Base-by-base conservation (phyloP, 2,329 filamentous ascomycete genomes). In the Metarhizium brunneum region DNA sequence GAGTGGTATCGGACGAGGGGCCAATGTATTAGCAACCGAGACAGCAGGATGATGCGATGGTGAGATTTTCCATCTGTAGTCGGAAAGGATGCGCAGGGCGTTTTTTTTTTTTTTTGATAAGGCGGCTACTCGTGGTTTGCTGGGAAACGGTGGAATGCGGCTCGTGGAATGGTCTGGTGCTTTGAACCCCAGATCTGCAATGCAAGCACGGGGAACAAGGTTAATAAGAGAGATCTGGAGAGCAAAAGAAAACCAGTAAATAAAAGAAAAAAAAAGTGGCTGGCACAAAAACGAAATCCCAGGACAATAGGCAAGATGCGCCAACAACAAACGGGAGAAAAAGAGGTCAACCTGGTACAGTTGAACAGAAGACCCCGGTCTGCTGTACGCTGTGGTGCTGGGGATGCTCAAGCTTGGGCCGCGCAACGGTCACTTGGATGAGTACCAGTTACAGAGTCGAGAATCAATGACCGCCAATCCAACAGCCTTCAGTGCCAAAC, bases 361-460 rank as follows among this genome's bases (percentile, higher is more conserved):
- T 35, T 35, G 38, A 30, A 36, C 2, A 40, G 49, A 42, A 25
- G 4, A 18, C 10, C n/a, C 32, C 32, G 6, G 32, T 11, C 32
- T 35, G 52, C 47, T 42, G 32, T 25, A 32, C 35, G 48, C 18
- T 47, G 36, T 48, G 50, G 35, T 47, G 54, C 54, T 32, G 30
- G 48, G 38, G 47, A 20, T 45, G 6, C 42, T 45, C 11, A 30
- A 56, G 51, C 51, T 56, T 53, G 51, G 55, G 32, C 55, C 47
- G 50, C n/a, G 20, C 47, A 43, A 43, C 29, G 36, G 38, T 16
- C 50, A 43, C 35, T 4, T 7, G 10, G 25, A 48, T 6, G 42
- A 45, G 18, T 11, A 35, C 32, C 32, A 35, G 32, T 20, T 6
- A 20, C 48, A 30, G 38, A 52, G 20, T 11, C 47, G 35, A 40